phyloP scores from a whole-genome alignment of 257 asterid species.

The Lantana camara region DNA sequence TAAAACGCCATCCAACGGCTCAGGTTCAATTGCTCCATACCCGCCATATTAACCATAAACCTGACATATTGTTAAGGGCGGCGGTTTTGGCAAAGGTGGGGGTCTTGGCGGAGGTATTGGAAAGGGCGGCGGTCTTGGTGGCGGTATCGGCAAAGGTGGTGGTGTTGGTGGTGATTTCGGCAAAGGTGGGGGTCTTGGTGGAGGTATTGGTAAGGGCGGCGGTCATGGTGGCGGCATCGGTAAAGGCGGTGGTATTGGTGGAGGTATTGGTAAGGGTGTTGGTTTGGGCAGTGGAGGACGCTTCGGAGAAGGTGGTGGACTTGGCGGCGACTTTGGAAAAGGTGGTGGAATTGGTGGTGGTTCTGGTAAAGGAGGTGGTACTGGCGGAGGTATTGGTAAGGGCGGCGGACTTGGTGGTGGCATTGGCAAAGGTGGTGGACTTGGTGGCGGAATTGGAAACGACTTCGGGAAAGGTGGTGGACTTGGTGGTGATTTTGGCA shows the following conservation, averaged over 20 bases:
- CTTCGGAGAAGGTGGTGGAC: neutral
- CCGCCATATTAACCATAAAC: too few species aligned
- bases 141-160: too few species aligned
- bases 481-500: too few species aligned
- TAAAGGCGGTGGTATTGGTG: neutral
- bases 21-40: too few species aligned
- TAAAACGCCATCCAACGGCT: too few species aligned
- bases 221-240: neutral
- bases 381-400: neutral
- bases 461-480: too few species aligned
- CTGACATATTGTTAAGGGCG: too few species aligned
- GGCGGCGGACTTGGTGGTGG: neutral
- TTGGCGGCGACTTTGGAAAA: neutral
- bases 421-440: neutral
- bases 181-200: neutral
- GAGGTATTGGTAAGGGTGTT: neutral
- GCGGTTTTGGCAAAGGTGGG: too few species aligned
- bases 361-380: neutral
- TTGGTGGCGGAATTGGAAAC: neutral
- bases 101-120: too few species aligned
- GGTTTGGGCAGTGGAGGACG: slow-evolving; percentile 25
- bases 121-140: too few species aligned
- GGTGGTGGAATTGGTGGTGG: slow-evolving; percentile 18
- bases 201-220: neutral
- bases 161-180: neutral